Evolutionary conservation across 805 yeast genomes (phyloP), one percentile per base, ranked within the genome.

Genomic region (Pichia heedii): DNA sequence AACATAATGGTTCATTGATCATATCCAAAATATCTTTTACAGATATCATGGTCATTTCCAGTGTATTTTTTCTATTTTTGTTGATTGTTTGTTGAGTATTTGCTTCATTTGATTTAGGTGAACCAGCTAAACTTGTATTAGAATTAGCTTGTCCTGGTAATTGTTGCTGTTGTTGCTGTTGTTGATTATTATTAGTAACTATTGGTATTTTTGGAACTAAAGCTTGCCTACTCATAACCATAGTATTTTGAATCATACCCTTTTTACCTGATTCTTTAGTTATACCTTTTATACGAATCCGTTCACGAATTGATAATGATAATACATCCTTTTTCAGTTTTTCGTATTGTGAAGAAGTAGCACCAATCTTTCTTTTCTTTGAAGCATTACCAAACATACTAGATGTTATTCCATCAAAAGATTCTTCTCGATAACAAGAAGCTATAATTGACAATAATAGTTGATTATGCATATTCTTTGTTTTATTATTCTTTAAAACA

Each of bases 21-120:
- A 93, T 94, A 55, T 82, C 88, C 42, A 82, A 73, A 16, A 93
- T 85, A 57, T 93, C 97, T 60, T 89, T 96, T 20, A 94, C 86
- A 90, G 96, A 88, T 52, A 82, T 82, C 26, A 79, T 73, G 29
- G 85, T 73, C 51, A 75, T 76, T 16, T 57, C 62, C 13, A 52
- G 30, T 42, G 44, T 42, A 32, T 43, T 41, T 22, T 22, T 37
- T 26, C 21, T 26, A 24, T 36, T 33, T 30, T 40, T 37, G 15
- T 6, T 12, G 13, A 12, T 10, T 29, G 9, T 7, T 29, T 29
- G 32, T 29, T 29, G 32, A 13, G 7, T 29, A 29, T 29, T 29
- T 12, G 16, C 16, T 10, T 29, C 32, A 15, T 8, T 15, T 29
- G 32, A 22, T 22, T 30, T 38, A 3, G 40, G 40, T 13, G 40